These are phyloP conservation scores for Agaricus bisporus DNA, from an alignment of 768 basidiomycete genomes.

Conservation along the genomic window DNA sequence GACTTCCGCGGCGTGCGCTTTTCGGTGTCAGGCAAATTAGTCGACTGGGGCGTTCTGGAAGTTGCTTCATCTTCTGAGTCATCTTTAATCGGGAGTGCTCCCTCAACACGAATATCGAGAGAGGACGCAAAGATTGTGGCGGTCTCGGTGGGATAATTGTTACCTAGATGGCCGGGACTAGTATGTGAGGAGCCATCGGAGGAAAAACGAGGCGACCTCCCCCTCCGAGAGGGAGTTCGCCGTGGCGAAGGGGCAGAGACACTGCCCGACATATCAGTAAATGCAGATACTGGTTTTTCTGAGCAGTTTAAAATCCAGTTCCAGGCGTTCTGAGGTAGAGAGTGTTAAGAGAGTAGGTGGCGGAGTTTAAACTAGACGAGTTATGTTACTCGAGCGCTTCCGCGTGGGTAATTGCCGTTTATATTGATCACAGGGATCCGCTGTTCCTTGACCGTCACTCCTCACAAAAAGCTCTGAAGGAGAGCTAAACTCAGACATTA, in stretches of 20 bases:
- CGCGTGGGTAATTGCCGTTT: conserved; percentile 38
- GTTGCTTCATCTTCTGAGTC: conserved; percentile 31
- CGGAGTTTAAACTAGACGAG: conserved; percentile 39
- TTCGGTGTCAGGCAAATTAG: conserved; percentile 33
- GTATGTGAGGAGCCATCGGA: conserved; percentile 41
- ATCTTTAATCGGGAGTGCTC: conserved; percentile 57
- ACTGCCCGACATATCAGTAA: conserved; percentile 37
- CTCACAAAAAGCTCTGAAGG: conserved; percentile 13
- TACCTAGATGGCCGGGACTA: conserved; percentile 36
- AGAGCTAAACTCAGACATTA: neutral
- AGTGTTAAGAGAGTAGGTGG: conserved; percentile 35
- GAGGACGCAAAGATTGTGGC: conserved; percentile 56
- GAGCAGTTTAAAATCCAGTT: conserved; percentile 26
- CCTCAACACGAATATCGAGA: conserved; percentile 73
- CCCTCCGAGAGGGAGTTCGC: conserved; percentile 57
- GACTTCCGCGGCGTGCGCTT: conserved; percentile 84
- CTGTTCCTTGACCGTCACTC: conserved; percentile 12
- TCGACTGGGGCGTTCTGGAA: conserved; percentile 29
- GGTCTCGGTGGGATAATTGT: conserved; percentile 46
- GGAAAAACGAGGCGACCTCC: conserved; percentile 52
- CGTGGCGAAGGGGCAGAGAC: conserved; percentile 43
- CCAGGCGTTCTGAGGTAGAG: conserved; percentile 35
- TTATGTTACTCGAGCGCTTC: conserved; percentile 40
- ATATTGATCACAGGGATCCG: conserved; percentile 15
- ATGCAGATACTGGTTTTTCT: conserved; percentile 28